Base-by-base conservation (phyloP, 495 filamentous ascomycete species). In the Hypoxylon cercidicola region DNA sequence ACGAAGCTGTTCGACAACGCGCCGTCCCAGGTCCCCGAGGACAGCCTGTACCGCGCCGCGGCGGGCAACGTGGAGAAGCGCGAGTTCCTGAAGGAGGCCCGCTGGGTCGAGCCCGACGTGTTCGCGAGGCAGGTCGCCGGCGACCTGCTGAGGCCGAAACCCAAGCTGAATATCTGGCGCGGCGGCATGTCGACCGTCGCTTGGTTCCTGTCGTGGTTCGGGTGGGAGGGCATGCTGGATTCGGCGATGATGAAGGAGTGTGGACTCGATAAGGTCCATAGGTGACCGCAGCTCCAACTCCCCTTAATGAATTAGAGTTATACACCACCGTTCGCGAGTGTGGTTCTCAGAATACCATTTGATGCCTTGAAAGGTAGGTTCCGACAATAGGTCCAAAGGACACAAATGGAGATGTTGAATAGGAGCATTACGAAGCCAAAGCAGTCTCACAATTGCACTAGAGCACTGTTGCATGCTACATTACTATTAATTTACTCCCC, bases 131-230 rank as follows among this genome's bases (percentile, higher is more conserved):
- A 69, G 47, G 69, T 75, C 8, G 74, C 68, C 1, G 20, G 39
- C 88, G 74, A 75, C 5, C 47, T 78, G 23, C 46, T 73, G n/a
- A 71, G 60, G 55, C 35, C 62, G 18, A 71, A 45, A 18, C 73
- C 71, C 16, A 66, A 65, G 52, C 32, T 49, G 18, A 44, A 60
- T 39, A 72, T 79, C 45, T 79, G 76, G 76, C 66, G 63, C 30
- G 76, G 76, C 3, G 68, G 70, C 13, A 23, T 63, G 50, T 64
- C 72, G 15, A 60, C 53, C 16, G n/a, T 73, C 13, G 66, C 55
- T 15, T 57, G 74, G 68, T 18, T 77, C 19, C 21, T 68, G 40
- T 55, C 30, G 41, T 69, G 56, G 68, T 48, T 50, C 48, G 66
- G 69, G 12, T 69, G 45, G 66, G 52, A 63, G 19, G 66, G 52